Percentiles rank a stretch among this genome's conserved stretches.
Evolutionary conservation across 208 protist genomes (phyloP).

Genomic region (Acanthamoeba lenticulata): DNA sequence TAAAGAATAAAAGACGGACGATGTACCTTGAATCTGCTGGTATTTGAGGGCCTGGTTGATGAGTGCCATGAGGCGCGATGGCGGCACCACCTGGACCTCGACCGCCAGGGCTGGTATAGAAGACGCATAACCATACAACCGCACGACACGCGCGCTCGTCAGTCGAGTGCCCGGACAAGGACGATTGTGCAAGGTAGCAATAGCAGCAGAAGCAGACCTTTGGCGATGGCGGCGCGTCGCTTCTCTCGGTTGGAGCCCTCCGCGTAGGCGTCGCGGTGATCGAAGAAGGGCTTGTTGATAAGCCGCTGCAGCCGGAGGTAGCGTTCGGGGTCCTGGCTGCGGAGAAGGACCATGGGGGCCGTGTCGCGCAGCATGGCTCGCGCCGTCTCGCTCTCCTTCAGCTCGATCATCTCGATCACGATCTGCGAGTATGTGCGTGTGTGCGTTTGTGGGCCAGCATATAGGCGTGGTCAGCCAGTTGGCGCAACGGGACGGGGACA

Average conservation of each 20-base stretch:
- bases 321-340: slow-evolving; percentile 31
- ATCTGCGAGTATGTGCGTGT: slow-evolving; percentile 28
- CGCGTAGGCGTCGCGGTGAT: slow-evolving; percentile 64
- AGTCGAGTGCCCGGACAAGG: not conserved
- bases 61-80: slow-evolving; percentile 64
- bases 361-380: slow-evolving; percentile 63
- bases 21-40: slow-evolving; percentile 52
- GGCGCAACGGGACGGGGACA: too few relatives aligned
- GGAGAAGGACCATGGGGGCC: slow-evolving; percentile 10
- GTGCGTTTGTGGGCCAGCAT: too few relatives aligned
- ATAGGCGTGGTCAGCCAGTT: too few relatives aligned
- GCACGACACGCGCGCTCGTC: not conserved
- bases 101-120: not conserved
- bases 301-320: slow-evolving; percentile 67
- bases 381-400: slow-evolving; percentile 71
- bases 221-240: slow-evolving; percentile 47
- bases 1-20: not conserved
- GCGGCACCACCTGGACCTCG: slow-evolving; percentile 67
- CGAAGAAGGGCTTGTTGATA: slow-evolving; percentile 62
- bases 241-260: slow-evolving; percentile 64
- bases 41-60: slow-evolving; percentile 70
- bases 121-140: not conserved
- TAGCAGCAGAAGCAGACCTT: not conserved
- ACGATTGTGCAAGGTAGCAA: not conserved
- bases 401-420: slow-evolving; percentile 66